A percentile compares a stretch with the other conserved stretches of the same genome.
Evolutionary conservation across 2,329 filamentous ascomycete species (phyloP).

Genomic region (Ophiostoma piceae): DNA sequence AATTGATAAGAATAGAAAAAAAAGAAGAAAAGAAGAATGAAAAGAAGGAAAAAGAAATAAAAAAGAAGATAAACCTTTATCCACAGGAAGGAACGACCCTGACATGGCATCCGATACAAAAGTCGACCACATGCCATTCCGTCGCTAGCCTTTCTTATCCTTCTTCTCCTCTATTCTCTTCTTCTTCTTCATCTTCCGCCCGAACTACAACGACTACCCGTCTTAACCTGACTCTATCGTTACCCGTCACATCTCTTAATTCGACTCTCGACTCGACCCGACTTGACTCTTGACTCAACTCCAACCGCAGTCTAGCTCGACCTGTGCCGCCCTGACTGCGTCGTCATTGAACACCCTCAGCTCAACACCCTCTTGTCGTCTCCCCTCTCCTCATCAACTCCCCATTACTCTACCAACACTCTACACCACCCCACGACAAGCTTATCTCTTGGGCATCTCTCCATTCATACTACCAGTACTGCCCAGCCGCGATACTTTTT

Average conservation of each 20-base stretch:
- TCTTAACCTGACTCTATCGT: background rate
- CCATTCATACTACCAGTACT: background rate
- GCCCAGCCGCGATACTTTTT: background rate
- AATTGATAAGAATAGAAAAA: background rate
- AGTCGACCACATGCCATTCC: constrained; percentile 8
- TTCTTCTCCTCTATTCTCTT: background rate
- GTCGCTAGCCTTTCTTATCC: background rate
- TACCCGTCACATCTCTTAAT: background rate
- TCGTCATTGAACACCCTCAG: background rate
- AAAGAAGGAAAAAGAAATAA: background rate
- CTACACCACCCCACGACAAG: background rate
- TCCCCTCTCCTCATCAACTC: background rate
- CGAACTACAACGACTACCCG: background rate
- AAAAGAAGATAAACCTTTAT: background rate
- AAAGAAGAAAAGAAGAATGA: background rate
- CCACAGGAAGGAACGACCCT: constrained; percentile 2
- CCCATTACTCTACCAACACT: no score
- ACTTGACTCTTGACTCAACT: background rate
- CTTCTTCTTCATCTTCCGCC: background rate
- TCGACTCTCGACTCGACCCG: no score
- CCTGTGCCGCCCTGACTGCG: background rate
- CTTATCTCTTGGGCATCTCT: background rate
- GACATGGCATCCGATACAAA: background rate
- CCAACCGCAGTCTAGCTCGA: background rate
- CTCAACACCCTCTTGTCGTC: background rate